Evolutionary conservation across 352 stramenopile genomes (phyloP).

Genomic region (Blastocystis sp.): DNA sequence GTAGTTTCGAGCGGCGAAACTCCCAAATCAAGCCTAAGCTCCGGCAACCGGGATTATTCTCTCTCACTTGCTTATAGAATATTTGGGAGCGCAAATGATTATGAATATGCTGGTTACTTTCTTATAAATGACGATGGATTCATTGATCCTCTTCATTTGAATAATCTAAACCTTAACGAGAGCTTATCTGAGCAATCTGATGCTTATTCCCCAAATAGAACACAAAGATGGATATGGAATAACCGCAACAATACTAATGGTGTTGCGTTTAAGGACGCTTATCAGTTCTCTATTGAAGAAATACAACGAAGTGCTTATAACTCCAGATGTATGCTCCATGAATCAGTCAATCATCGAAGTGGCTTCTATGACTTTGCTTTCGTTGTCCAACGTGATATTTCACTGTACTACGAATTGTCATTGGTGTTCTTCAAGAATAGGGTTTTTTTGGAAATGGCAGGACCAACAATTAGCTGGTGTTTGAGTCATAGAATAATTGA

Average conservation of each 20-base stretch:
- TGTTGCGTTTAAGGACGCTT: not conserved
- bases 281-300: constrained; percentile 14
- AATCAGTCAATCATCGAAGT: constrained; percentile 5
- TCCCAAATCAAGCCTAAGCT: too few relatives aligned
- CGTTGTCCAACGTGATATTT: not conserved
- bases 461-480: constrained; percentile 58
- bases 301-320: not conserved
- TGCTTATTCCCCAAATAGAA: not conserved
- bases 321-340: not conserved
- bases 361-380: constrained; percentile 39
- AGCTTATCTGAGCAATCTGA: constrained; percentile 20
- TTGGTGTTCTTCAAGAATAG: constrained; percentile 49
- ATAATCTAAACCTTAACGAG: constrained; percentile 8
- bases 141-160: constrained; percentile 8
- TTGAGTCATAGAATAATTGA: constrained; percentile 22
- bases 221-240: constrained; percentile 4
- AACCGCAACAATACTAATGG: constrained; percentile 3
- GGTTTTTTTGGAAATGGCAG: constrained; percentile 48
- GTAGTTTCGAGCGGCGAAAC: too few relatives aligned
- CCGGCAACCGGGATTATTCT: not conserved
- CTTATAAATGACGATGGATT: constrained; percentile 54
- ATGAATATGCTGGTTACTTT: constrained; percentile 42
- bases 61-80: constrained; percentile 5
- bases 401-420: not conserved
- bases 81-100: not conserved